A percentile compares a stretch with the other conserved stretches of the same genome.
These are phyloP conservation scores for Chaetomium olivaceum DNA, from an alignment of 2,329 filamentous ascomycete genomes.

Conservation along the genomic window DNA sequence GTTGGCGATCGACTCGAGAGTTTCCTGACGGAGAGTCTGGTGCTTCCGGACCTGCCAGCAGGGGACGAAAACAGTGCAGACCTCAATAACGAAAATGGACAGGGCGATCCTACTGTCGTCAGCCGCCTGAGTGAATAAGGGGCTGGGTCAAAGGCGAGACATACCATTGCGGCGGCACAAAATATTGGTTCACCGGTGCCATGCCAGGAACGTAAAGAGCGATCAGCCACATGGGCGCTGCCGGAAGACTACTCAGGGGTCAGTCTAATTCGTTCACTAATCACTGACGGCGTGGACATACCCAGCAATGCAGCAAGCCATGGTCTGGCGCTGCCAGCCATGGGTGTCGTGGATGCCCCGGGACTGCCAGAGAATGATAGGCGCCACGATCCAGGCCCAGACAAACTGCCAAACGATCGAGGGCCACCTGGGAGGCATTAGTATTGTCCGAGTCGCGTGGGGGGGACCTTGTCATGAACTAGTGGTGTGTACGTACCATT, in stretches of 20 bases:
- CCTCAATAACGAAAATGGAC: slow-evolving; percentile 63
- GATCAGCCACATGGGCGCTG: slow-evolving; percentile 67
- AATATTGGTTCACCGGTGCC: slow-evolving; percentile 54
- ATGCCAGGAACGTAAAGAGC: slow-evolving; percentile 56
- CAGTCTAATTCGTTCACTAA: background rate
- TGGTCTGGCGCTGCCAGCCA: slow-evolving; percentile 66
- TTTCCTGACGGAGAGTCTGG: slow-evolving; percentile 48
- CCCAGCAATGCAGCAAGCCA: slow-evolving; percentile 51
- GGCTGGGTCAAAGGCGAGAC: slow-evolving; percentile 28
- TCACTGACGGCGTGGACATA: slow-evolving; percentile 29
- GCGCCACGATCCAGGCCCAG: slow-evolving; percentile 64
- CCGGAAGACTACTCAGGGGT: slow-evolving; percentile 53
- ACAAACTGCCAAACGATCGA: slow-evolving; percentile 65
- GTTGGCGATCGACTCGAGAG: slow-evolving; percentile 50
- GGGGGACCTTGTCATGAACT: background rate
- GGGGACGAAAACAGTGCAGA: slow-evolving; percentile 64
- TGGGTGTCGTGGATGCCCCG: slow-evolving; percentile 64
- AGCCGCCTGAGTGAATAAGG: slow-evolving; percentile 31
- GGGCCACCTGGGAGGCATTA: slow-evolving; percentile 50
- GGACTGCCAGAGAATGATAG: slow-evolving; percentile 62
- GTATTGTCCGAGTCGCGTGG: background rate
- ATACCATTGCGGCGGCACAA: slow-evolving; percentile 63
- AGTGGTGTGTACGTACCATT: slow-evolving; percentile 56
- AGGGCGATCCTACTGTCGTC: slow-evolving; percentile 51
- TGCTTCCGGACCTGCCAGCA: slow-evolving; percentile 56